Conservation (phyloP, 2,329 filamentous ascomycete species). For the Diaporthe eres region DNA sequence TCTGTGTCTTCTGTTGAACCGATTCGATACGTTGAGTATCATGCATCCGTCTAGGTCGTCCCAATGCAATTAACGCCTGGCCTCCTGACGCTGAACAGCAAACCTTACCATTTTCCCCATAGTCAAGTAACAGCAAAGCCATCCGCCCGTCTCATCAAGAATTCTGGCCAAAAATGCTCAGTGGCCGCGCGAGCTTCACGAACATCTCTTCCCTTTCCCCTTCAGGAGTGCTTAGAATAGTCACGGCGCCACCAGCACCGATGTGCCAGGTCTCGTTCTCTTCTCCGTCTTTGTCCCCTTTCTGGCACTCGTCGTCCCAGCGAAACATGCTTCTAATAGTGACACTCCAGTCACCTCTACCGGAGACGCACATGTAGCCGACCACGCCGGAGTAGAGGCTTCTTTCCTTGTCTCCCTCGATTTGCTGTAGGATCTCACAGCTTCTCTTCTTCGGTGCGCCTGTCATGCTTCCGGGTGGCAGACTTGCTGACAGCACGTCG, state of each 20-base stretch:
- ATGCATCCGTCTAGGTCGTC: constrained; percentile 37
- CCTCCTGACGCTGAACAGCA: neutral
- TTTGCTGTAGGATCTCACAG: constrained; percentile 81
- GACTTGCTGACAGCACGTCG: constrained; percentile 80
- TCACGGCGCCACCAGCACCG: constrained; percentile 92
- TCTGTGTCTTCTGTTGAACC: constrained; percentile 42
- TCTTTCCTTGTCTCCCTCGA: constrained; percentile 76
- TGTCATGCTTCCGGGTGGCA: constrained; percentile 96
- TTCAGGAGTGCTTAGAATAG: constrained; percentile 82
- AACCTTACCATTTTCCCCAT: neutral
- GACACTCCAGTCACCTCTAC: constrained; percentile 91
- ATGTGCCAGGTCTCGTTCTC: constrained; percentile 79
- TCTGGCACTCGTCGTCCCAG: constrained; percentile 75
- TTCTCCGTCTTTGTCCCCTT: constrained; percentile 48
- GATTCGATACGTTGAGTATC: constrained; percentile 48
- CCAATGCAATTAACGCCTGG: constrained; percentile 34
- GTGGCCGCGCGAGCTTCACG: constrained; percentile 75
- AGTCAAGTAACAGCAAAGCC: neutral
- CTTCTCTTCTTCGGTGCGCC: constrained; percentile 95
- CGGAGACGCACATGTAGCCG: constrained; percentile 89
- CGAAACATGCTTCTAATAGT: constrained; percentile 87
- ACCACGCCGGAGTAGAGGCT: constrained; percentile 90
- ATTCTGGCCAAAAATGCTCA: constrained; percentile 62
- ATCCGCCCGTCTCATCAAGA: constrained; percentile 38
- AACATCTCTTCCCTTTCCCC: constrained; percentile 95